A percentile compares a stretch with the other conserved stretches of the same genome.
Conservation (phyloP, 768 basidiomycete species). For the Rhodosporidiobolus sp. region DNA sequence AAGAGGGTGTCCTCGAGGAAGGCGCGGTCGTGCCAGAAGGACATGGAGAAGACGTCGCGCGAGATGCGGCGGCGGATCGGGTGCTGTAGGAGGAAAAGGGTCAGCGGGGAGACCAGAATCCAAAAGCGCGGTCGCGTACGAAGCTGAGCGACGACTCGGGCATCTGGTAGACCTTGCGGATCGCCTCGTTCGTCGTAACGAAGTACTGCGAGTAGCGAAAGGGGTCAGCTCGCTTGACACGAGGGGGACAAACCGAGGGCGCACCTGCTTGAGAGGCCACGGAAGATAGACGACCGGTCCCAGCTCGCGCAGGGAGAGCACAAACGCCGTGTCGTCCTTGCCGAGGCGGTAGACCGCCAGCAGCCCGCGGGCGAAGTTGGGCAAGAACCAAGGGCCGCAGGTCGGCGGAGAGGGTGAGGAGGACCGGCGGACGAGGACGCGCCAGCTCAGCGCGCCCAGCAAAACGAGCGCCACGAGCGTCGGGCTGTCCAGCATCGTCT, state of each 20-base stretch:
- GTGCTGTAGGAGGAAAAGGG: background rate
- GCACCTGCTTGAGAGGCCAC: slow-evolving; percentile 28
- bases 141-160: slow-evolving; percentile 19
- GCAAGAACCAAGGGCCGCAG: background rate
- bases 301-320: slow-evolving; percentile 5
- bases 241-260: background rate
- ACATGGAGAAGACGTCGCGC: slow-evolving; percentile 24
- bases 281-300: slow-evolving; percentile 24
- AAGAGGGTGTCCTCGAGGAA: slow-evolving; percentile 24
- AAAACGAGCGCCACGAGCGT: background rate
- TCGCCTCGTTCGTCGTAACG: slow-evolving; percentile 7
- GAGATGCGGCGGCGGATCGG: slow-evolving; percentile 34
- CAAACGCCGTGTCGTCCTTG: slow-evolving; percentile 33
- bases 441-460: no score
- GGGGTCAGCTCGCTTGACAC: background rate
- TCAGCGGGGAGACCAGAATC: background rate
- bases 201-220: slow-evolving; percentile 8
- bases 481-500: background rate
- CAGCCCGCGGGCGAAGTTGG: slow-evolving; percentile 26
- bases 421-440: background rate
- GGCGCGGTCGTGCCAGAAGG: background rate
- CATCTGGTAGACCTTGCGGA: slow-evolving; percentile 24
- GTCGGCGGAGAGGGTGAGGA: background rate
- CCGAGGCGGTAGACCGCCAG: slow-evolving; percentile 32
- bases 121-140: background rate